Evolutionary conservation across 2,329 filamentous ascomycete species (phyloP).

Genomic region (Diaporthe ilicicola): DNA sequence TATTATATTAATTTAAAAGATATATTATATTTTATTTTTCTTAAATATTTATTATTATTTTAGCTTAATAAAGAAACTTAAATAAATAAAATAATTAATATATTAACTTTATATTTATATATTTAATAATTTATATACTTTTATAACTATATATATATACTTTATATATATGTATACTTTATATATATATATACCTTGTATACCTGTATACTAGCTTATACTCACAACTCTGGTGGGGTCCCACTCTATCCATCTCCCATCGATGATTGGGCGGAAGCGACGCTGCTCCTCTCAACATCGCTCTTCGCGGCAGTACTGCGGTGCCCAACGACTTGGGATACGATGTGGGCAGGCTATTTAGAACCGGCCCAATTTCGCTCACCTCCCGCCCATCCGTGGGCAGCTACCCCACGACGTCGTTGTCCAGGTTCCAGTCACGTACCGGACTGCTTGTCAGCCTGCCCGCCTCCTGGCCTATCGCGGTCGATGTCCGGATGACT

Average conservation of each 20-base stretch:
- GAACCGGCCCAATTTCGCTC: conserved; percentile 21
- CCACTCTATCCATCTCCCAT: conserved; percentile 10
- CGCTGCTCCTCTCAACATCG: background rate
- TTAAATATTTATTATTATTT: no score
- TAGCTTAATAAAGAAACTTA: no score
- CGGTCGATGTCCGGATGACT: conserved; percentile 24
- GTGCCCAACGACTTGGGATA: background rate
- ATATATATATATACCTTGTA: no score
- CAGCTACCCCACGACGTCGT: conserved; percentile 10
- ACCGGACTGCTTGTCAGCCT: conserved; percentile 3
- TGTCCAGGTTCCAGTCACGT: conserved; percentile 9
- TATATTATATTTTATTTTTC: no score
- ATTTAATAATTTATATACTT: no score
- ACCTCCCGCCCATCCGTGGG: background rate
- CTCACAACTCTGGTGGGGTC: no score
- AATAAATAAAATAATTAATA: no score
- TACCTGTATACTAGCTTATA: no score
- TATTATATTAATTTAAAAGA: no score
- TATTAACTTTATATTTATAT: no score
- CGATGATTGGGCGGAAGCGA: background rate
- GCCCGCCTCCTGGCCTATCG: conserved; percentile 11
- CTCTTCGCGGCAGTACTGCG: conserved; percentile 1
- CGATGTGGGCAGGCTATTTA: conserved; percentile 6
- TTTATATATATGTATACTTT: no score
- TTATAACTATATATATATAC: no score